A percentile compares a stretch with the other conserved stretches of the same genome.
phyloP scores from a whole-genome alignment of 345 rosid species.

The Eucalyptus marginata region DNA sequence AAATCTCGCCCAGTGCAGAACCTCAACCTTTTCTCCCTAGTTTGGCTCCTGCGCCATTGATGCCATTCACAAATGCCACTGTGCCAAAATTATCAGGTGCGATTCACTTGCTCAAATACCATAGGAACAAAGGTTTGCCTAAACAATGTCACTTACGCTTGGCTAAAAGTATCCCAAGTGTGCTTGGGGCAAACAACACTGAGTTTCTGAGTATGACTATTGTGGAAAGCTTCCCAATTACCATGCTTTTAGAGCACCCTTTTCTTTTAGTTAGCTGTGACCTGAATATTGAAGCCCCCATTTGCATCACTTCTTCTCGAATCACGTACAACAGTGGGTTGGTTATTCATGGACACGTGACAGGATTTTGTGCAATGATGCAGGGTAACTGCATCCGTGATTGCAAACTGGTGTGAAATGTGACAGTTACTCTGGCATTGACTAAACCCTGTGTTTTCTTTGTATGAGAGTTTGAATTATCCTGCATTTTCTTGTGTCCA shows the following conservation, averaged over 20 bases:
- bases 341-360: background rate
- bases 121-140: background rate
- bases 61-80: conserved; percentile 23
- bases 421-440: background rate
- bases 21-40: conserved; percentile 45
- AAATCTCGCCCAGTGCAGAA: conserved; percentile 5
- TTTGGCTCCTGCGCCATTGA: conserved; percentile 50
- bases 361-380: background rate
- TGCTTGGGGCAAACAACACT: background rate
- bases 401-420: background rate
- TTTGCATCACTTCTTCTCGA: background rate
- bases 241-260: background rate
- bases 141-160: background rate
- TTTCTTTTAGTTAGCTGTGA: background rate
- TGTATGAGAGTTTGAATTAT: background rate
- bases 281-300: background rate
- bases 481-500: background rate
- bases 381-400: background rate
- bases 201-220: background rate
- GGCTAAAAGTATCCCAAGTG: background rate
- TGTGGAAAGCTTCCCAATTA: background rate
- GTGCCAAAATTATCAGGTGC: conserved; percentile 43
- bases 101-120: background rate
- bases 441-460: background rate
- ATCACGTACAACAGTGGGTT: background rate